A percentile compares a stretch with the other conserved stretches of the same genome.
These are phyloP conservation scores for Nakazawaea wickerhamii DNA, from an alignment of 805 yeast genomes.

Conservation along the genomic window DNA sequence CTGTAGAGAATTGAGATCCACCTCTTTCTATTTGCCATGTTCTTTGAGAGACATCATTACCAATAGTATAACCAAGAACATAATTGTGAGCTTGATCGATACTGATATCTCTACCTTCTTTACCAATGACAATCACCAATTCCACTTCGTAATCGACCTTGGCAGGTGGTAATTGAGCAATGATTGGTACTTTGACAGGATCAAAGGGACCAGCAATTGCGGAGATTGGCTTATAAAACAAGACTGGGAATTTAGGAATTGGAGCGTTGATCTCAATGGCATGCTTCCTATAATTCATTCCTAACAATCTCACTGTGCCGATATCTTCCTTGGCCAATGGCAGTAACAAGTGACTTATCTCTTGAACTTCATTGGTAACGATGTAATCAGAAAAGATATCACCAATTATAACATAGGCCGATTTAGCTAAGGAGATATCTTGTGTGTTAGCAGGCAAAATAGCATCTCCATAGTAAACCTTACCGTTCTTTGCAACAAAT, in stretches of 20 bases:
- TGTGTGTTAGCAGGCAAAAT: constrained; percentile 27
- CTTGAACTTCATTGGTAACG: constrained; percentile 31
- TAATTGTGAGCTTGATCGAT: constrained; percentile 38
- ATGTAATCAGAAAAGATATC: constrained; percentile 34
- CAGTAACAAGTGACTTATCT: constrained; percentile 31
- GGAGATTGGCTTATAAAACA: constrained; percentile 46
- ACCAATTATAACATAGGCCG: constrained; percentile 42
- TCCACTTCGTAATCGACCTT: constrained; percentile 51
- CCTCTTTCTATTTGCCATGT: constrained; percentile 51
- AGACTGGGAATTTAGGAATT: constrained; percentile 42
- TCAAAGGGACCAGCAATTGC: constrained; percentile 38
- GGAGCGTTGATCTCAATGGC: constrained; percentile 34
- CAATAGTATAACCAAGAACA: constrained; percentile 47
- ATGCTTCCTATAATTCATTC: constrained; percentile 45
- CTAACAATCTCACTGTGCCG: constrained; percentile 40
- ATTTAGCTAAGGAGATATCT: constrained; percentile 33
- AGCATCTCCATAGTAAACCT: constrained; percentile 43
- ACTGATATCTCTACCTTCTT: constrained; percentile 37
- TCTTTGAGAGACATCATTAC: constrained; percentile 53
- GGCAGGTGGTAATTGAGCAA: constrained; percentile 29
- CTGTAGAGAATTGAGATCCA: constrained; percentile 47
- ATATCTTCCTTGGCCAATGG: constrained; percentile 35
- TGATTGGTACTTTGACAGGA: constrained; percentile 35
- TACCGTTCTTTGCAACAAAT: constrained; percentile 40
- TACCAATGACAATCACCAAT: constrained; percentile 48